Conservation (phyloP, 2,329 filamentous ascomycete genomes). For the Penicillium sp. region DNA sequence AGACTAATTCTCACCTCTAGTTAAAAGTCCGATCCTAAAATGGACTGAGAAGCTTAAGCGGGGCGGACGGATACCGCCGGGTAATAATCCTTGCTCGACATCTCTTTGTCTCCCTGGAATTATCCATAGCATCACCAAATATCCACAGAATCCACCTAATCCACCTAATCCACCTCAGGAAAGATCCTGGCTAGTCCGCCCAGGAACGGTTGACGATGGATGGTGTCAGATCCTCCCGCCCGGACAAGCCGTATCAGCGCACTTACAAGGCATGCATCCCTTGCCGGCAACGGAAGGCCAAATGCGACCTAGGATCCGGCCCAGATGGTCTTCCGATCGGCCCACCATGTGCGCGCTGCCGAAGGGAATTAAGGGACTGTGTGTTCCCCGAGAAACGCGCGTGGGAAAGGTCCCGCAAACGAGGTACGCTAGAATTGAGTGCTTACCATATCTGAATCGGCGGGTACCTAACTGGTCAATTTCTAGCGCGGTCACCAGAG, state of each 20-base stretch:
- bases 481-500: conserved; percentile 19
- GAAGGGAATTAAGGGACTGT: conserved; percentile 53
- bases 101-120: conserved; percentile 1
- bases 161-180: conserved; percentile 7
- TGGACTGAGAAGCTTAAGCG: background rate
- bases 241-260: conserved; percentile 48
- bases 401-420: conserved; percentile 42
- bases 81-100: background rate
- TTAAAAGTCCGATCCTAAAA: background rate
- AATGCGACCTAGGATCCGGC: conserved; percentile 49
- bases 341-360: conserved; percentile 51
- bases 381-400: conserved; percentile 48
- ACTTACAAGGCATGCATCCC: conserved; percentile 57
- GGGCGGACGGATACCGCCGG: conserved; percentile 10
- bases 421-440: conserved; percentile 25
- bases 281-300: conserved; percentile 54
- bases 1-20: background rate
- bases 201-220: conserved; percentile 24
- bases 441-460: background rate
- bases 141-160: conserved; percentile 14
- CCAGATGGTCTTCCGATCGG: conserved; percentile 41
- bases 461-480: conserved; percentile 12
- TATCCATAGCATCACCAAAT: conserved; percentile 17
- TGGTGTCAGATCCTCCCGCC: conserved; percentile 25
- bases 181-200: conserved; percentile 18